Percentiles rank a stretch among this genome's conserved stretches.
Evolutionary conservation across 2,329 filamentous ascomycete species (phyloP).

Genomic region (Cryphonectria japonica): DNA sequence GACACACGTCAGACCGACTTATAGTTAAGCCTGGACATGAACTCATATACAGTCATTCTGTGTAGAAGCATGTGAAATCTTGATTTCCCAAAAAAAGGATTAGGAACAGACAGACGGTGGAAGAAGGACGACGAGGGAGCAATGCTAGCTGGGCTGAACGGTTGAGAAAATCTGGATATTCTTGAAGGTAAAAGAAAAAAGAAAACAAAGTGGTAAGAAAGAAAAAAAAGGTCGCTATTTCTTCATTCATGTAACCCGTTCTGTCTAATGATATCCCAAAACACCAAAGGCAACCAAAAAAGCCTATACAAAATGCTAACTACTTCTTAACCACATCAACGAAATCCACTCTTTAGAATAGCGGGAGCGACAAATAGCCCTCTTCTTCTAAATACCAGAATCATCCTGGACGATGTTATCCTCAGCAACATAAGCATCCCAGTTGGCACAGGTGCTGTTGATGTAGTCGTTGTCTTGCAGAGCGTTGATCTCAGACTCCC

Average conservation of each 20-base stretch:
- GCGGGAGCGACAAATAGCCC: neutral
- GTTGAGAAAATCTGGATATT: neutral
- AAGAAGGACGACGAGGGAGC: too few species aligned
- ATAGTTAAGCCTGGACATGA: too few species aligned
- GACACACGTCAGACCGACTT: neutral
- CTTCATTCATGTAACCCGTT: neutral
- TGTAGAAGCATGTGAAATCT: too few species aligned
- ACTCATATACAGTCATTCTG: too few species aligned
- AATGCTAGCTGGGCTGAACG: too few species aligned
- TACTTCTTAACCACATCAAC: neutral
- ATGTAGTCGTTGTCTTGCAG: conserved; percentile 32
- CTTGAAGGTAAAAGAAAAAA: neutral
- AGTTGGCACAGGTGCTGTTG: conserved; percentile 37
- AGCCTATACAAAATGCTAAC: too few species aligned
- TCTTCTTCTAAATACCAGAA: conserved; percentile 37
- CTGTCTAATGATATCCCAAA: neutral
- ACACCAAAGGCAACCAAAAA: neutral
- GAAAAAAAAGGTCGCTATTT: neutral
- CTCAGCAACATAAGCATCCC: conserved; percentile 36
- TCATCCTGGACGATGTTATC: conserved; percentile 36
- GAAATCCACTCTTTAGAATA: neutral
- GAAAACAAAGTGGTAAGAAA: neutral
- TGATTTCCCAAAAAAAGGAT: too few species aligned
- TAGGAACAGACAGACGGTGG: too few species aligned
- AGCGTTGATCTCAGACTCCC: conserved; percentile 28